Percentiles rank a stretch among this genome's conserved stretches.
Evolutionary conservation across 31 red algal genomes (phyloP).

Genomic region (Endocladia muricata): DNA sequence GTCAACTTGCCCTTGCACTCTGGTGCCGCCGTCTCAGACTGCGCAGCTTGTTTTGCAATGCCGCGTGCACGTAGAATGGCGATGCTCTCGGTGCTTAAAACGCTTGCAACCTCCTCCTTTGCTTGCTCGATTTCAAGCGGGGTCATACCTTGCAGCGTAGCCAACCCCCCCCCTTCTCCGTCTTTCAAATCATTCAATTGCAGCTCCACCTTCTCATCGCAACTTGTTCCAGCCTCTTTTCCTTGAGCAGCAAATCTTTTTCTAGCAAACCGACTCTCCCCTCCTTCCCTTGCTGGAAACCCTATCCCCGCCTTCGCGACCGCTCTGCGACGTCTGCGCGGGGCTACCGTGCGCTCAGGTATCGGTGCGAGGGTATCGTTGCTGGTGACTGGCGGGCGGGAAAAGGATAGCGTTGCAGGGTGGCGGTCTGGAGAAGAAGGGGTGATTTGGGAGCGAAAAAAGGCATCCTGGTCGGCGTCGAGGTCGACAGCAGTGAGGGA

Average conservation of each 20-base stretch:
- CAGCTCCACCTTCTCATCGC: too few species aligned
- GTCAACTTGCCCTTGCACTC: background rate
- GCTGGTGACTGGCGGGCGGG: background rate
- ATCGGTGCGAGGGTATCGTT: slow-evolving; percentile 6
- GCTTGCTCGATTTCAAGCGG: slow-evolving; percentile 34
- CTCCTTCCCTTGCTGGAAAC: background rate
- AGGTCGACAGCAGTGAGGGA: background rate
- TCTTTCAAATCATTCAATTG: background rate
- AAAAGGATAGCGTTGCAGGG: background rate
- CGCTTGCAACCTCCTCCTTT: slow-evolving; percentile 14
- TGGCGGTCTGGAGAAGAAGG: background rate
- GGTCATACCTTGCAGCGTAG: slow-evolving; percentile 29
- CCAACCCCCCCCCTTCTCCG: background rate
- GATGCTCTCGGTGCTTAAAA: slow-evolving; percentile 29
- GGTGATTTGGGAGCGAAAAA: background rate
- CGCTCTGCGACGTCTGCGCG: background rate
- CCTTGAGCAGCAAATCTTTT: background rate
- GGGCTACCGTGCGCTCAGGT: background rate
- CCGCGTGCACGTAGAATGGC: slow-evolving; percentile 24
- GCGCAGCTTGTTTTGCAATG: background rate
- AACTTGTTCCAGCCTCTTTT: background rate
- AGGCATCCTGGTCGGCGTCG: background rate
- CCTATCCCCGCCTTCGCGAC: background rate
- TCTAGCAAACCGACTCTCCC: background rate
- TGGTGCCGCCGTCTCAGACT: background rate